Percentiles rank a stretch among this genome's conserved stretches.
Evolutionary conservation across 768 basidiomycete genomes (phyloP).

Genomic region (Hericium rajendrae): DNA sequence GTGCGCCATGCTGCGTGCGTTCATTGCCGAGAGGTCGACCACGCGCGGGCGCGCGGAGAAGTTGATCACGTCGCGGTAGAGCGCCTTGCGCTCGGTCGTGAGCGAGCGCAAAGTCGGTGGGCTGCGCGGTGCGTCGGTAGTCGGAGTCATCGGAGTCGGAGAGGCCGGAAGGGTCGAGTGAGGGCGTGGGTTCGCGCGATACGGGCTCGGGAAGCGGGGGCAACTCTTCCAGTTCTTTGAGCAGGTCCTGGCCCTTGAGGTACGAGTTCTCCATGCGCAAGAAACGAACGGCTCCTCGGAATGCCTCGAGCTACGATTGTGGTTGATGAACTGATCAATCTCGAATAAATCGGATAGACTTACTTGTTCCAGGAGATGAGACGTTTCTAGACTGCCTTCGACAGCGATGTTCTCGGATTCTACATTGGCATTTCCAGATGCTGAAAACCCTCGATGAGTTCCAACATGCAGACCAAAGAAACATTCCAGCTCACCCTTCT

Average conservation of each 20-base stretch:
- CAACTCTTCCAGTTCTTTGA: conserved; percentile 70
- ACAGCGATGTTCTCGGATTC: conserved; percentile 53
- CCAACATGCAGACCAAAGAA: background rate
- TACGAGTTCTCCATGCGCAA: conserved; percentile 90
- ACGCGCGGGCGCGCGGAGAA: conserved; percentile 78
- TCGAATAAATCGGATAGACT: conserved; percentile 5
- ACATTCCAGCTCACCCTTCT: conserved; percentile 44
- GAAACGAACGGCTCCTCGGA: conserved; percentile 87
- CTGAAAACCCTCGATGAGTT: conserved; percentile 8
- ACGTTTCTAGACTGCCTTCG: conserved; percentile 80
- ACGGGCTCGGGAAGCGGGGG: conserved; percentile 49
- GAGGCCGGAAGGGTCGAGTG: conserved; percentile 50
- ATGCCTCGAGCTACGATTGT: conserved; percentile 64
- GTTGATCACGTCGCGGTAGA: conserved; percentile 84
- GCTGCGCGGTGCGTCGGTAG: conserved; percentile 27
- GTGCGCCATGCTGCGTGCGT: conserved; percentile 39
- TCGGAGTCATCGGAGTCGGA: conserved; percentile 63
- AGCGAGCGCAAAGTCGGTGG: conserved; percentile 56
- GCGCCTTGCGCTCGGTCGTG: conserved; percentile 70
- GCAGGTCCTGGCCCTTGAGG: conserved; percentile 86
- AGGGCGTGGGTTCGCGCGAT: conserved; percentile 49
- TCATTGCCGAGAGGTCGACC: conserved; percentile 68
- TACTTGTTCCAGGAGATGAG: conserved; percentile 84
- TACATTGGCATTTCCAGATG: conserved; percentile 39
- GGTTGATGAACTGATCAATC: conserved; percentile 6